Evolutionary conservation across 148 eudicot species (phyloP), one percentile per base, ranked within the genome.

Genomic region (Agrostemma githago): DNA sequence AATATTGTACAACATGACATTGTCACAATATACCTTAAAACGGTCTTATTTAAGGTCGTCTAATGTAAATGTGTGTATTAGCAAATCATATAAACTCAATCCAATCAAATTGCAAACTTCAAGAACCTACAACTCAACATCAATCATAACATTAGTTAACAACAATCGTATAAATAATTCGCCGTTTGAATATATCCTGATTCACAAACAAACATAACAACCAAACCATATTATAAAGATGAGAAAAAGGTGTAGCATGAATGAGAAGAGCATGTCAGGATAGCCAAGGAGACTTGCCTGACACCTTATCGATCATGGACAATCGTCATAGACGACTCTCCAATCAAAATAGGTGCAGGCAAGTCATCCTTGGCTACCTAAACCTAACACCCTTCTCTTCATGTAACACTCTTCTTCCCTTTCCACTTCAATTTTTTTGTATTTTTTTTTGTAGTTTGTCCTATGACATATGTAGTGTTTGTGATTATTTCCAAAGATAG

Each of bases 311-410:
- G 2, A 38, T 40, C 69, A 65, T 65, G n/a, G n/a, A 59, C 3
- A 62, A 3, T 26, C 41, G 34, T 16, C 21, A n/a, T n/a, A n/a
- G 1, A 58, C 6, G 20, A 2, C 61, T 16, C 37, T 62, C 15
- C 21, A 12, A 70, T 48, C 9, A 41, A 46, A 5, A 9, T 6
- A 48, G 61, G 71, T 41, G 61, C 76, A 78, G 81, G 81, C 81
- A 78, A 78, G 81, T 72, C 81, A 78, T 78, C 81, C 81, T 78
- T 78, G 81, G 81, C 81, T 78, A 78, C 76, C 68, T 26, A 72
- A 78, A 78, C 76, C 26, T 34, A 61, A 62, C 19, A 72, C 75
- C 71, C 71, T 56, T 66, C 54, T 62, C 76, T 72, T 78, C 81
- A 72, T 78, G 81, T 68, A 65, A 78, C 72, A 34, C 66, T 67